These are phyloP conservation scores for Takashimella koratensis DNA, from an alignment of 1,284 basidiomycete genomes.

Conservation along the genomic window DNA sequence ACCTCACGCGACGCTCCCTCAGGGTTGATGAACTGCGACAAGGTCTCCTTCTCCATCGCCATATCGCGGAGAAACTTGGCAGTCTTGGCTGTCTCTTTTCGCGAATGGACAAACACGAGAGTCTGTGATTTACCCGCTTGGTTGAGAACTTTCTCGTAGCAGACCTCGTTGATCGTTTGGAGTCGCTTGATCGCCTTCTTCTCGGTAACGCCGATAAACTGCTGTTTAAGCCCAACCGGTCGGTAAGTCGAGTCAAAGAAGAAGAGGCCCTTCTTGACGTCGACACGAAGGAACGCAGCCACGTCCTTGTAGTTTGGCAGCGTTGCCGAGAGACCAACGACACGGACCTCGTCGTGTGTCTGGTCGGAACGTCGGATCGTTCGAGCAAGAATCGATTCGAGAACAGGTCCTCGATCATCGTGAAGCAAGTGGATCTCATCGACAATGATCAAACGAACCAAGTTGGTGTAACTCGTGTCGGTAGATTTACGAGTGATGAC, in stretches of 20 bases:
- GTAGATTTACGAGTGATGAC: constrained; percentile 98
- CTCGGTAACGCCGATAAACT: constrained; percentile 97
- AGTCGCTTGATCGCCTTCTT: constrained; percentile 99
- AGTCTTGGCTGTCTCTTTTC: constrained; percentile 98
- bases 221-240: constrained; percentile 92
- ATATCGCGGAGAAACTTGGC: constrained; percentile 91
- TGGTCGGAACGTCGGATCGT: constrained; percentile 95
- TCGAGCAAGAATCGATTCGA: constrained; percentile 87
- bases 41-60: constrained; percentile 94
- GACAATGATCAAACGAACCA: constrained; percentile 94
- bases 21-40: constrained; percentile 89
- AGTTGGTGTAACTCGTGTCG: constrained; percentile 94
- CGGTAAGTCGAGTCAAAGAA: constrained; percentile 94
- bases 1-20: constrained; percentile 86
- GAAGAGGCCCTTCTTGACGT: constrained; percentile 87
- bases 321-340: constrained; percentile 94
- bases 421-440: constrained; percentile 98
- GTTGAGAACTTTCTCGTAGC: constrained; percentile 96
- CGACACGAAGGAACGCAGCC: constrained; percentile 95
- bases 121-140: constrained; percentile 76
- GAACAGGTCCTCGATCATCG: constrained; percentile 95
- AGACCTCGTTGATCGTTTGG: constrained; percentile 98
- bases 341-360: constrained; percentile 83
- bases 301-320: constrained; percentile 98
- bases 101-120: constrained; percentile 94